Percentiles rank a stretch among this genome's conserved stretches.
These are phyloP conservation scores for Lasiodiplodia sp. DNA, from an alignment of 2,329 filamentous ascomycete species.

Conservation along the genomic window DNA sequence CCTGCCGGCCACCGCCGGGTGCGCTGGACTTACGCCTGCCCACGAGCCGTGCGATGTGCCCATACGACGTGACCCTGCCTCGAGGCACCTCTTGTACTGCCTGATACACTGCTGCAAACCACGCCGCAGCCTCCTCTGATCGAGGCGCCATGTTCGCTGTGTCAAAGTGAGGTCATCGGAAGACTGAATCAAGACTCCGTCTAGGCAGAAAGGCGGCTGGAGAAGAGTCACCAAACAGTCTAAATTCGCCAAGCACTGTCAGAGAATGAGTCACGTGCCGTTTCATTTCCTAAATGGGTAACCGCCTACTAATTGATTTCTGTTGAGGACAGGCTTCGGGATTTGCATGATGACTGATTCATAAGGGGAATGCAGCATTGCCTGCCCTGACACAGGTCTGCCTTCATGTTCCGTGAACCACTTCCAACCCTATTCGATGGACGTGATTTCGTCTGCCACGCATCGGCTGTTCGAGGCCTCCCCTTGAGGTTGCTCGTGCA, in stretches of 20 bases:
- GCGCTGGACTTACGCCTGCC: slow-evolving; percentile 68
- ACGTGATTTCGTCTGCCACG: slow-evolving; percentile 37
- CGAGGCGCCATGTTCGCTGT: slow-evolving; percentile 63
- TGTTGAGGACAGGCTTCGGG: neutral
- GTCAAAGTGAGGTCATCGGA: slow-evolving; percentile 13
- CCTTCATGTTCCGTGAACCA: slow-evolving; percentile 8
- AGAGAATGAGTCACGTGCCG: neutral
- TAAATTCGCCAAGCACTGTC: neutral
- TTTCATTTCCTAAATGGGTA: neutral
- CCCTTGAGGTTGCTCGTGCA: slow-evolving; percentile 31
- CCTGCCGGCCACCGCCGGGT: slow-evolving; percentile 11
- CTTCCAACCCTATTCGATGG: slow-evolving; percentile 35
- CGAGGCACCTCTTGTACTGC: slow-evolving; percentile 85
- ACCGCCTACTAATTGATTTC: neutral
- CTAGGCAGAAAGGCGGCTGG: neutral
- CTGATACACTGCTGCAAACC: slow-evolving; percentile 79
- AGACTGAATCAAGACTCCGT: neutral
- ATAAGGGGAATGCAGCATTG: neutral
- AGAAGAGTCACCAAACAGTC: neutral
- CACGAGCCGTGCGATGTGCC: slow-evolving; percentile 76
- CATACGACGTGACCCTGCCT: slow-evolving; percentile 88
- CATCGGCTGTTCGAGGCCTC: slow-evolving; percentile 36
- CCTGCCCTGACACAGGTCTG: neutral
- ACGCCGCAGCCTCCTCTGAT: slow-evolving; percentile 76
- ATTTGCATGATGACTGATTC: neutral